Conservation (phyloP, 2,329 filamentous ascomycete species). For the Trichoderma pleuroti region DNA sequence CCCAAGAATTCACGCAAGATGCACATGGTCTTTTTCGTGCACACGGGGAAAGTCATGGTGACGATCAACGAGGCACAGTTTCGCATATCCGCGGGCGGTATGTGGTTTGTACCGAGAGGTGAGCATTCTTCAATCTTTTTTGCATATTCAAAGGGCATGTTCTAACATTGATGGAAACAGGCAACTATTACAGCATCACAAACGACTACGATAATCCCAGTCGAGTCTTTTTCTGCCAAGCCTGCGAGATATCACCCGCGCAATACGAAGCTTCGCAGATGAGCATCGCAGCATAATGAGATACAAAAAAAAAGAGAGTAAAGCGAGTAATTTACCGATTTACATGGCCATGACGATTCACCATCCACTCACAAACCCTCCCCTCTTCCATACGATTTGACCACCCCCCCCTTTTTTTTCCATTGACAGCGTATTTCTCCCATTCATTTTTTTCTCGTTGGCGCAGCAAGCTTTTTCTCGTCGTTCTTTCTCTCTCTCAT, state of each 20-base stretch:
- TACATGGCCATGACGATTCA: background rate
- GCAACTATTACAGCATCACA: slow-evolving; percentile 87
- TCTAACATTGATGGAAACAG: slow-evolving; percentile 43
- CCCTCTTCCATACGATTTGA: background rate
- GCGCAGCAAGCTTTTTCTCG: background rate
- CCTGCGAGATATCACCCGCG: slow-evolving; percentile 54
- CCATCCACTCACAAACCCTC: background rate
- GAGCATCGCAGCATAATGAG: slow-evolving; percentile 8
- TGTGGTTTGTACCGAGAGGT: slow-evolving; percentile 96
- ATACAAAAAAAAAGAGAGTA: background rate
- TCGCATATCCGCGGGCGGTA: slow-evolving; percentile 79
- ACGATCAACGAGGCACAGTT: slow-evolving; percentile 73
- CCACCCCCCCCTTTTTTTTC: background rate
- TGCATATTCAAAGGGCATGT: background rate
- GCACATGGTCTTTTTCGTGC: slow-evolving; percentile 96
- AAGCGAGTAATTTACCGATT: background rate
- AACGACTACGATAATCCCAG: slow-evolving; percentile 73
- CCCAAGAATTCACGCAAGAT: slow-evolving; percentile 92
- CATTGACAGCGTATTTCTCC: background rate
- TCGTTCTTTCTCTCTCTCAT: background rate
- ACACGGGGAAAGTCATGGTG: slow-evolving; percentile 76
- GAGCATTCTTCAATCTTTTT: slow-evolving; percentile 35
- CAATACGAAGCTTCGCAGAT: slow-evolving; percentile 13
- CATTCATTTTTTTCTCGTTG: background rate
- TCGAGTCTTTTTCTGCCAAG: slow-evolving; percentile 89